Evolutionary conservation across 495 filamentous ascomycete species (phyloP).

Genomic region (Amniculicola lignicola): DNA sequence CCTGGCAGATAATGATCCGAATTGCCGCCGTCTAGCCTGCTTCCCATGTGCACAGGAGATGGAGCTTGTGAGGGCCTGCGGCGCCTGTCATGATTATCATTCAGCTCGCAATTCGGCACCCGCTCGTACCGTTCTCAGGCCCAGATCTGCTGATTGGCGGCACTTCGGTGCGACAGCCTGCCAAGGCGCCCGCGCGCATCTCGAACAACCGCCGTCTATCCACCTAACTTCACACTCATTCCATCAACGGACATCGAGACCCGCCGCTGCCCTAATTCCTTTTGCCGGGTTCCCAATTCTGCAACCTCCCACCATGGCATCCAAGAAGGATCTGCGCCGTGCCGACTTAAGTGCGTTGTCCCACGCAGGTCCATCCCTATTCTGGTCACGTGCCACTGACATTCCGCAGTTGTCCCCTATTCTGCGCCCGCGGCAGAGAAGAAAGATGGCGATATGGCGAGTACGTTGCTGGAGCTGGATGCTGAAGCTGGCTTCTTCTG

Average conservation of each 20-base stretch:
- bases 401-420: slow-evolving; percentile 57
- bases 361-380: neutral
- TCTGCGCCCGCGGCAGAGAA: slow-evolving; percentile 56
- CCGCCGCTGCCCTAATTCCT: neutral
- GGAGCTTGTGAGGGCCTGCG: too few species aligned
- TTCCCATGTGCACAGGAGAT: too few species aligned
- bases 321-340: slow-evolving; percentile 83
- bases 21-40: too few species aligned
- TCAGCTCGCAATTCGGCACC: too few species aligned
- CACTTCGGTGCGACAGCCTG: too few species aligned
- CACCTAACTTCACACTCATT: slow-evolving; percentile 4
- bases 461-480: slow-evolving; percentile 37
- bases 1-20: too few species aligned
- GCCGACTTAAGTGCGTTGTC: slow-evolving; percentile 68
- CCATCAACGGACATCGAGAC: slow-evolving; percentile 10
- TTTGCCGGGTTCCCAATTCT: neutral
- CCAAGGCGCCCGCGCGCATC: too few species aligned
- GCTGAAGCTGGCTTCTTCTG: slow-evolving; percentile 1
- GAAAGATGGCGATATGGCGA: slow-evolving; percentile 53
- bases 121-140: too few species aligned
- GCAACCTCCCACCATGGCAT: slow-evolving; percentile 54
- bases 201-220: too few species aligned
- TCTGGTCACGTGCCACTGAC: slow-evolving; percentile 33
- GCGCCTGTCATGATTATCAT: too few species aligned
- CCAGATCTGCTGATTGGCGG: too few species aligned